A percentile compares a stretch with the other conserved stretches of the same genome.
Conservation (phyloP, 2,329 filamentous ascomycete species). For the Diaporthe nobilis region DNA sequence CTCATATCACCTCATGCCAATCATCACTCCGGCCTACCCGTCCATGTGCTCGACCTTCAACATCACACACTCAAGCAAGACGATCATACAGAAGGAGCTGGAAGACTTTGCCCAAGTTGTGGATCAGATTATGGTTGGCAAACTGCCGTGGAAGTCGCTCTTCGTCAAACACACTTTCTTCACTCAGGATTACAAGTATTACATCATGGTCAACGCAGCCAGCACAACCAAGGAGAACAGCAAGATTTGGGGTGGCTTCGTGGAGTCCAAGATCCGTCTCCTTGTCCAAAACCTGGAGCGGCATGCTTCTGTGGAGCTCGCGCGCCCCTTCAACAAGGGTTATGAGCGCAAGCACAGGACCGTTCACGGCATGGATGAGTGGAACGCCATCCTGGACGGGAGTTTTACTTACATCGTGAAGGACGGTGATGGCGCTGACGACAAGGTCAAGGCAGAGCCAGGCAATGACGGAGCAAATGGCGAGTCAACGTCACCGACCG, state of each 20-base stretch:
- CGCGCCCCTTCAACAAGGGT: slow-evolving; percentile 93
- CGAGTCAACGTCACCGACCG: slow-evolving; percentile 64
- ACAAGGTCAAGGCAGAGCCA: slow-evolving; percentile 62
- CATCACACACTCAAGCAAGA: slow-evolving; percentile 87
- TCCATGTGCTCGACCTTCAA: slow-evolving; percentile 99
- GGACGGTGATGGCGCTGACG: slow-evolving; percentile 49
- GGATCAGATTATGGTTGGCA: slow-evolving; percentile 83
- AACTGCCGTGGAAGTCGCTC: slow-evolving; percentile 86
- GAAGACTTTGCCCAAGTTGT: slow-evolving; percentile 83
- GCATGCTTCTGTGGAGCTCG: slow-evolving; percentile 83
- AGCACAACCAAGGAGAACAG: slow-evolving; percentile 88
- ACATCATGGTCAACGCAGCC: slow-evolving; percentile 87
- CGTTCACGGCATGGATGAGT: slow-evolving; percentile 63
- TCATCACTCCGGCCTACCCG: slow-evolving; percentile 97
- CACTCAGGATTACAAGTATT: slow-evolving; percentile 93
- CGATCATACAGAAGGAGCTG: slow-evolving; percentile 87
- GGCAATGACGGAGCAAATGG: slow-evolving; percentile 61
- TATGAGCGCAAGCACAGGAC: slow-evolving; percentile 86
- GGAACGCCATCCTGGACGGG: slow-evolving; percentile 68
- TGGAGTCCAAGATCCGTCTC: slow-evolving; percentile 92
- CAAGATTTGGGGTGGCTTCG: slow-evolving; percentile 89
- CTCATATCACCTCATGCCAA: slow-evolving; percentile 92
- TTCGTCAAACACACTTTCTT: slow-evolving; percentile 96
- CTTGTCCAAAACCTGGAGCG: slow-evolving; percentile 87
- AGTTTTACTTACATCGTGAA: slow-evolving; percentile 62